Percentiles rank a stretch among this genome's conserved stretches.
These are phyloP conservation scores for Pythium myriotylum DNA, from an alignment of 352 stramenopile species.

Conservation along the genomic window DNA sequence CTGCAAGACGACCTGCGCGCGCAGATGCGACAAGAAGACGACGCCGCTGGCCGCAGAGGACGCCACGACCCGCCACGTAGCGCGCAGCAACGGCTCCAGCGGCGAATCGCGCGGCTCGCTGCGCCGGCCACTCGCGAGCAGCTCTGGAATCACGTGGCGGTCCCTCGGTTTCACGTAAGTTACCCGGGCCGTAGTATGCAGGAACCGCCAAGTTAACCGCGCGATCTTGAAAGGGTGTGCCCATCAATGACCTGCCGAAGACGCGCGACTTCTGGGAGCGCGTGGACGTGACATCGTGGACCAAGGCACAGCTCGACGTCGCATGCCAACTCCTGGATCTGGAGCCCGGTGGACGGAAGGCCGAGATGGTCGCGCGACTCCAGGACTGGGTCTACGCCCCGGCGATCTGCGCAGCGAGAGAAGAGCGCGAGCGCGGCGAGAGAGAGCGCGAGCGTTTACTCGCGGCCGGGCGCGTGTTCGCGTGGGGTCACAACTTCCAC, in stretches of 20 bases:
- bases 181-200: background rate
- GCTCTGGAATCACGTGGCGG: slow-evolving; percentile 48
- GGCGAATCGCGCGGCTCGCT: slow-evolving; percentile 45
- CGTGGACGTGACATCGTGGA: slow-evolving; percentile 56
- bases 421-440: slow-evolving; percentile 13
- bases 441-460: slow-evolving; percentile 38
- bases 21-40: slow-evolving; percentile 59
- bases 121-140: slow-evolving; percentile 49
- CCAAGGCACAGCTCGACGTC: slow-evolving; percentile 53
- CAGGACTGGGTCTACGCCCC: slow-evolving; percentile 76
- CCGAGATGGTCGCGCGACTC: slow-evolving; percentile 61
- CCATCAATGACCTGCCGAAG: slow-evolving; percentile 64
- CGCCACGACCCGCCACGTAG: slow-evolving; percentile 29
- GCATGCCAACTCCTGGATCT: slow-evolving; percentile 66
- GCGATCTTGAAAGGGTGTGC: slow-evolving; percentile 30
- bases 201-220: slow-evolving; percentile 29
- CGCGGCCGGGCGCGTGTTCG: slow-evolving; percentile 56
- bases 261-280: slow-evolving; percentile 57
- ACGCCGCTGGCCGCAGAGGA: slow-evolving; percentile 32
- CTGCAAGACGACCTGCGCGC: slow-evolving; percentile 65
- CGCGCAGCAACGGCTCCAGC: slow-evolving; percentile 44
- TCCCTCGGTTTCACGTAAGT: slow-evolving; percentile 55
- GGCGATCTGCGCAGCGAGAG: slow-evolving; percentile 39
- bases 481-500: slow-evolving; percentile 63
- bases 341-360: slow-evolving; percentile 49